Base-by-base conservation (phyloP, 140 eudicot species). In the Flaveria floridana region DNA sequence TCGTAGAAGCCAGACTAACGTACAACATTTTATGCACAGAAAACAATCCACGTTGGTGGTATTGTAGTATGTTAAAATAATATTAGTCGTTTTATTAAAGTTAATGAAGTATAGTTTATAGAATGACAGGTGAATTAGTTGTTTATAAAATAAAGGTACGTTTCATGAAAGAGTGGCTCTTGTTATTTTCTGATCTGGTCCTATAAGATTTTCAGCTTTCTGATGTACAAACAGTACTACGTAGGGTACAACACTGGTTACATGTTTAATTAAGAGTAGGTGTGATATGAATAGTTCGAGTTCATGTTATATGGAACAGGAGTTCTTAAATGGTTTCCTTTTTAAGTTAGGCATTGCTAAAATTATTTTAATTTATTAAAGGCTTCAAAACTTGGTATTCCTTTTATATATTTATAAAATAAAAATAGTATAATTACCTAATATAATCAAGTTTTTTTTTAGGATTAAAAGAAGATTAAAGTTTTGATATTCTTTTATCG, bases 191-290 rank as follows among this genome's bases (percentile, higher is more conserved):
- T 78, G 82, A 70, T 78, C 1, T 77, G 76, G 71, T 59, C 42
- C 51, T 77, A 26, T 26, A 30, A 70, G 71, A 58, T 58, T 51
- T 75, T 41, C 70, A 56, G 68, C 71, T 46, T 71, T 78, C 14
- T 53, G 59, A 71, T 76, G 82, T 78, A 78, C 77, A 34, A 78
- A 78, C 66, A 34, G 77, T 78, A 61, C 47, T 78, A 59, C 77
- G 64, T 50, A 48, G 51, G 57, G 72, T 78, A 70, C 82, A 78
- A 78, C 77, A 65, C 19, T 47, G 25, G 9, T 2, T 47, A 13
- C 30, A 3, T 30, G 37, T 30, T 30, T 44, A 30, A 77, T n/a
- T 76, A 37, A n/a, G 15, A 34, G n/a, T 4, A 13, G 14, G 0
- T 23, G 14, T 19, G 20, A 19, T 2, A 65, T 56, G 68, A 55